Conservation (phyloP, 1,284 basidiomycete genomes). For the Apiotrichum veenhuisii region DNA sequence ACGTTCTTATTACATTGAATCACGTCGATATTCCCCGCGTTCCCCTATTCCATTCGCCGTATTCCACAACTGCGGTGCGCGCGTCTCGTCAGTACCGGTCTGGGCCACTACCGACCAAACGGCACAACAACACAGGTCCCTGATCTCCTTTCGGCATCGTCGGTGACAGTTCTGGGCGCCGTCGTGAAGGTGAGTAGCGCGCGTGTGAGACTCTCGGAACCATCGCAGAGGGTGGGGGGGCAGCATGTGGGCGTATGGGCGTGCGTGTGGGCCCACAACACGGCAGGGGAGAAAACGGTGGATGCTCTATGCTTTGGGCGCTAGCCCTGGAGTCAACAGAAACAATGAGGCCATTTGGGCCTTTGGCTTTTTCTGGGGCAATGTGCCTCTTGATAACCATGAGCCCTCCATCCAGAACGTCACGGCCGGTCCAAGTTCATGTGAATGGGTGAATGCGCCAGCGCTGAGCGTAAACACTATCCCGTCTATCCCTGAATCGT, state of each 20-base stretch:
- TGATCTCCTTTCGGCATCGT: background rate
- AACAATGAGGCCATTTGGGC: background rate
- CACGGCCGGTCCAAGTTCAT: no score
- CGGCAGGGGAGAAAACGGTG: background rate
- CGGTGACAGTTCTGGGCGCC: background rate
- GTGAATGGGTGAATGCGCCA: conserved; percentile 5
- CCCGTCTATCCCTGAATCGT: background rate
- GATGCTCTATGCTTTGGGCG: background rate
- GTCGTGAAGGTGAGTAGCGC: background rate
- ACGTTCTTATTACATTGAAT: no score
- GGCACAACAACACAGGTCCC: background rate
- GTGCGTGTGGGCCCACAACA: no score
- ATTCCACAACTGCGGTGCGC: background rate
- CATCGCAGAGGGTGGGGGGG: background rate
- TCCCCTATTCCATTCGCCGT: background rate
- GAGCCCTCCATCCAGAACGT: no score
- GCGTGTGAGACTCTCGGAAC: background rate
- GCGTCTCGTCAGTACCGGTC: no score
- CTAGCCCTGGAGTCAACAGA: background rate
- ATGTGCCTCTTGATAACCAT: no score
- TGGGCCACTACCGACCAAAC: background rate
- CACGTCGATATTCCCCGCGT: no score
- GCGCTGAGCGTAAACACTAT: conserved; percentile 12
- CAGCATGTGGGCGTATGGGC: no score
- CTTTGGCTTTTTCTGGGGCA: no score